phyloP scores from a whole-genome alignment of 2,329 filamentous ascomycete genomes.

The Pseudocercospora pini-densiflorae region DNA sequence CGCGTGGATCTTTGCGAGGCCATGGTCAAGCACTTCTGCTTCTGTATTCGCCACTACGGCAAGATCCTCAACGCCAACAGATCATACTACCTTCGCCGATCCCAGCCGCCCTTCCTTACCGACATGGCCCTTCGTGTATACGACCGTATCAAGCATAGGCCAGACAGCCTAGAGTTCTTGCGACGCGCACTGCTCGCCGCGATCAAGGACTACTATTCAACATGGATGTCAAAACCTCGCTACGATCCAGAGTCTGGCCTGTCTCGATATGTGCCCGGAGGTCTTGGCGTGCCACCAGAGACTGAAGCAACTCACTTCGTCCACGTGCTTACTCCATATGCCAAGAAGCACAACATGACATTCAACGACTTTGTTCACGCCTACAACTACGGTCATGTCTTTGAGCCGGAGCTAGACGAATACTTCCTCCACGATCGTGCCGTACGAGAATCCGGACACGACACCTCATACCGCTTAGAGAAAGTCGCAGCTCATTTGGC shows the following conservation, averaged over 20 bases:
- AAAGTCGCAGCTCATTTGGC: constrained; percentile 84
- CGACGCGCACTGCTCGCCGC: constrained; percentile 80
- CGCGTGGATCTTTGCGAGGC: constrained; percentile 85
- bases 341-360: constrained; percentile 78
- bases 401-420: constrained; percentile 86
- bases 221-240: constrained; percentile 77
- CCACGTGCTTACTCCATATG: constrained; percentile 80
- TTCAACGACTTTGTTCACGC: constrained; percentile 85
- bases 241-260: constrained; percentile 77
- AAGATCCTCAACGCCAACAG: constrained; percentile 98
- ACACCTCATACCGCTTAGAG: constrained; percentile 93
- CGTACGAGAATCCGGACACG: constrained; percentile 94
- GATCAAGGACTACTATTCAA: constrained; percentile 94
- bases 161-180: constrained; percentile 80
- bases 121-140: constrained; percentile 96
- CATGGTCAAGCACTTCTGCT: constrained; percentile 97
- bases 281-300: constrained; percentile 85
- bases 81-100: constrained; percentile 92
- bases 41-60: constrained; percentile 97
- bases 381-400: constrained; percentile 78
- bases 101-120: constrained; percentile 94
- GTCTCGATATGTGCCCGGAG: constrained; percentile 82
- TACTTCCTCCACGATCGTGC: constrained; percentile 97
- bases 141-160: constrained; percentile 87
- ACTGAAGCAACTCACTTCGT: constrained; percentile 87